Conservation (phyloP, 768 basidiomycete genomes). For the Hygrocybe punicea region DNA sequence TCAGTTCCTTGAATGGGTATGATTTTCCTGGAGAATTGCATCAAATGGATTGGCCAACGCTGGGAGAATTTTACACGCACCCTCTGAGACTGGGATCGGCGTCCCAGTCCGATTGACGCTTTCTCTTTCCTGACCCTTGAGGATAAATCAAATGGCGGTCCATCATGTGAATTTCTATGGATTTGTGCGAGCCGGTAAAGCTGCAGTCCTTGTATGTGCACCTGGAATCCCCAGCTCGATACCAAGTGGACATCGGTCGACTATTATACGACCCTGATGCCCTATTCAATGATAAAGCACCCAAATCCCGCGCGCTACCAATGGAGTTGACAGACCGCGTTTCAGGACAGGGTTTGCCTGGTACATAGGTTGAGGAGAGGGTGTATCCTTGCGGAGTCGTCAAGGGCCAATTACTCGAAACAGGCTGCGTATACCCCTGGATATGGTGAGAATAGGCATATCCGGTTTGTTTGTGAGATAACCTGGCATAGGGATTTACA, state of each 20-base stretch:
- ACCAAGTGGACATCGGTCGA: conserved; percentile 42
- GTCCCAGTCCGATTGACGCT: conserved; percentile 66
- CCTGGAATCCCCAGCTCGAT: conserved; percentile 56
- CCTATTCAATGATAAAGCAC: neutral
- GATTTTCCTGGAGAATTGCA: conserved; percentile 49
- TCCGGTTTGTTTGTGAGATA: neutral
- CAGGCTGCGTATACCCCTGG: conserved; percentile 48
- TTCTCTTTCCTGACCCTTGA: conserved; percentile 59
- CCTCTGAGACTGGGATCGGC: conserved; percentile 79
- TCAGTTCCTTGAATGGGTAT: conserved; percentile 78
- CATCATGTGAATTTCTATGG: conserved; percentile 81
- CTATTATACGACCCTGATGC: neutral
- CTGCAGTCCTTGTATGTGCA: conserved; percentile 64
- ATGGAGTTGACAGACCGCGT: neutral
- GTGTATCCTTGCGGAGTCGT: conserved; percentile 37
- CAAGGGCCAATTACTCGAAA: conserved; percentile 10
- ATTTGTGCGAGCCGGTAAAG: conserved; percentile 66
- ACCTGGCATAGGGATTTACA: neutral
- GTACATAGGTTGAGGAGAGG: conserved; percentile 38
- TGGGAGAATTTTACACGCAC: conserved; percentile 34
- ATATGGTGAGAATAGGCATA: conserved; percentile 51
- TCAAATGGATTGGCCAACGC: neutral
- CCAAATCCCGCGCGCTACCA: neutral
- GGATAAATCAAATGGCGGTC: conserved; percentile 86
- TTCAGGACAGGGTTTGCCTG: conserved; percentile 8